phyloP scores from a whole-genome alignment of 2,329 filamentous ascomycete species.

The Biscogniauxia mediterranea region DNA sequence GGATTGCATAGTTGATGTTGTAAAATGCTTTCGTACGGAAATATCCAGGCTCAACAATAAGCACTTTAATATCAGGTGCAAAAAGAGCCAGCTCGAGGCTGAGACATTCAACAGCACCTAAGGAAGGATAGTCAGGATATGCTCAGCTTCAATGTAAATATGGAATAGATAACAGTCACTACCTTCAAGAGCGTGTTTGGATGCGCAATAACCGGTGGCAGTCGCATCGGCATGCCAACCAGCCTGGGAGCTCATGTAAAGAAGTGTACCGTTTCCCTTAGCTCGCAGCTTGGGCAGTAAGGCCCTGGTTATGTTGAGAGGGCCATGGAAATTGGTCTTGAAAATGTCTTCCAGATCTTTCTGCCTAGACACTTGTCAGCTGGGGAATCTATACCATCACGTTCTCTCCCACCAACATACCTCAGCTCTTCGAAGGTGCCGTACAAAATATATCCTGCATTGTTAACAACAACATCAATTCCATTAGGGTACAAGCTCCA shows the following conservation, averaged over 20 bases:
- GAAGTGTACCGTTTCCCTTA: constrained; percentile 26
- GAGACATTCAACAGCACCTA: constrained; percentile 9
- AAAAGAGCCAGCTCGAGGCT: constrained; percentile 11
- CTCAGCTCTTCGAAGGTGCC: constrained; percentile 30
- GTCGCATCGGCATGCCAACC: constrained; percentile 29
- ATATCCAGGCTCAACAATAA: constrained; percentile 38
- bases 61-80: constrained; percentile 29
- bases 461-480: constrained; percentile 40
- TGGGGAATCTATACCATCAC: no score
- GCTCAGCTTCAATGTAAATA: neutral
- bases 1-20: constrained; percentile 26
- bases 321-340: constrained; percentile 35
- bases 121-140: neutral
- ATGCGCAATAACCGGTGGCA: constrained; percentile 13
- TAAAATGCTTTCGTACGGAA: constrained; percentile 37
- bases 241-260: constrained; percentile 33
- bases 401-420: constrained; percentile 6
- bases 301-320: constrained; percentile 32
- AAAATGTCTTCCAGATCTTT: constrained; percentile 18
- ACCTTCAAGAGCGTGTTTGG: constrained; percentile 14
- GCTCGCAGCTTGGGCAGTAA: constrained; percentile 29
- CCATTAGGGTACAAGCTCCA: constrained; percentile 23
- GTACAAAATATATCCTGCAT: constrained; percentile 35
- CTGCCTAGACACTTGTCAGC: constrained; percentile 3
- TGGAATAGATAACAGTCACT: neutral